Conservation (phyloP, 768 basidiomycete genomes). For the Boletus rubescentipes region DNA sequence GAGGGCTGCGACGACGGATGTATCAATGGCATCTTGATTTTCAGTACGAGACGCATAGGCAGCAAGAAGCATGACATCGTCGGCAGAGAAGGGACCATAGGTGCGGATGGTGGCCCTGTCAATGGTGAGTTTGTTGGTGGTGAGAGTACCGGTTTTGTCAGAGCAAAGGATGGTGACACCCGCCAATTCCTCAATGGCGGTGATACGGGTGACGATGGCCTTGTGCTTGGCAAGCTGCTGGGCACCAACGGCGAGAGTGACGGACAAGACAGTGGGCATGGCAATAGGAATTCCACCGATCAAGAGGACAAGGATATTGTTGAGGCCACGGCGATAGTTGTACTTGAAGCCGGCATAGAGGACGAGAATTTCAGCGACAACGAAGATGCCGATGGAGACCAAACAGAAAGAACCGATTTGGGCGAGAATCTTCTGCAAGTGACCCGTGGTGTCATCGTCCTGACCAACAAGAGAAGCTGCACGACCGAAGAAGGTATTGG, state of each 20-base stretch:
- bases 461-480: constrained; percentile 96
- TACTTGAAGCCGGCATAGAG: constrained; percentile 92
- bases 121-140: constrained; percentile 99
- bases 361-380: constrained; percentile 89
- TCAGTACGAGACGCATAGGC: constrained; percentile 97
- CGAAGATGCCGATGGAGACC: constrained; percentile 94
- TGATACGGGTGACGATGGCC: constrained; percentile 99
- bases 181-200: constrained; percentile 96
- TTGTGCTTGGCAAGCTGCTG: constrained; percentile 99
- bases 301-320: constrained; percentile 97
- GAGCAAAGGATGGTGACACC: constrained; percentile 99
- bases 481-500: constrained; percentile 99
- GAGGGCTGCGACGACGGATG: constrained; percentile 78
- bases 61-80: constrained; percentile 90
- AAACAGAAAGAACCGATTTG: constrained; percentile 98
- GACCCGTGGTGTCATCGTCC: constrained; percentile 97
- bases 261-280: constrained; percentile 98
- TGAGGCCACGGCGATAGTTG: constrained; percentile 88
- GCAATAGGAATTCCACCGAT: constrained; percentile 99
- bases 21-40: constrained; percentile 98
- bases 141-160: constrained; percentile 97
- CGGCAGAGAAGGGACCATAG: constrained; percentile 84
- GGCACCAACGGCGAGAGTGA: constrained; percentile 97
- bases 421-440: constrained; percentile 97
- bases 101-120: constrained; percentile 90